Evolutionary conservation across 2,329 filamentous ascomycete genomes (phyloP).

Genomic region (Pseudogymnoascus sp.): DNA sequence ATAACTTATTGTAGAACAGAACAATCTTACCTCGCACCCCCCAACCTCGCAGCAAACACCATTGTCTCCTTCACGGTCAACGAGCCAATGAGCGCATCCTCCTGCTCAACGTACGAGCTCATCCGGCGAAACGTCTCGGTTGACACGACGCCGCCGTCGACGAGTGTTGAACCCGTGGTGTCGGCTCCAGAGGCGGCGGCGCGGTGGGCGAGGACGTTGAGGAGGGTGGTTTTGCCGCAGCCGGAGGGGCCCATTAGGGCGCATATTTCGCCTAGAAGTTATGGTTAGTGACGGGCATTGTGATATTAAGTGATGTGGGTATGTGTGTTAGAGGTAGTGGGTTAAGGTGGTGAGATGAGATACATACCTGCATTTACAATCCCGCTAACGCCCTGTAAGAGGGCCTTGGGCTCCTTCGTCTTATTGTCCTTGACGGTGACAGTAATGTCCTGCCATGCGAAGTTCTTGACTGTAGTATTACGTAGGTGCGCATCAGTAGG

Average conservation of each 20-base stretch:
- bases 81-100: slow-evolving; percentile 74
- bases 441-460: slow-evolving; percentile 58
- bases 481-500: slow-evolving; percentile 35
- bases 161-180: slow-evolving; percentile 44
- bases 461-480: slow-evolving; percentile 55
- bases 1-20: slow-evolving; percentile 42
- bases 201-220: slow-evolving; percentile 66
- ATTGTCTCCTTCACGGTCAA: slow-evolving; percentile 75
- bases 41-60: slow-evolving; percentile 63
- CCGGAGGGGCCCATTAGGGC: slow-evolving; percentile 73
- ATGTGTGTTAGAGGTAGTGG: background rate
- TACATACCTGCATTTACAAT: slow-evolving; percentile 50
- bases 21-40: background rate
- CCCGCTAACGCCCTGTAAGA: slow-evolving; percentile 56
- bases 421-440: slow-evolving; percentile 66
- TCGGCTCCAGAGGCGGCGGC: slow-evolving; percentile 44
- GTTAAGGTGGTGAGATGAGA: background rate
- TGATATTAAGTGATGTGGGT: background rate
- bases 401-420: slow-evolving; percentile 52
- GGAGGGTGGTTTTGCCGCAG: slow-evolving; percentile 72
- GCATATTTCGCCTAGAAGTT: slow-evolving; percentile 54
- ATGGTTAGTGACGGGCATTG: background rate
- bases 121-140: slow-evolving; percentile 52
- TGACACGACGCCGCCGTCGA: slow-evolving; percentile 53
- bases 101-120: slow-evolving; percentile 76